These are phyloP conservation scores for Mollisia scopiformis DNA, from an alignment of 2,329 filamentous ascomycete genomes.

Conservation along the genomic window DNA sequence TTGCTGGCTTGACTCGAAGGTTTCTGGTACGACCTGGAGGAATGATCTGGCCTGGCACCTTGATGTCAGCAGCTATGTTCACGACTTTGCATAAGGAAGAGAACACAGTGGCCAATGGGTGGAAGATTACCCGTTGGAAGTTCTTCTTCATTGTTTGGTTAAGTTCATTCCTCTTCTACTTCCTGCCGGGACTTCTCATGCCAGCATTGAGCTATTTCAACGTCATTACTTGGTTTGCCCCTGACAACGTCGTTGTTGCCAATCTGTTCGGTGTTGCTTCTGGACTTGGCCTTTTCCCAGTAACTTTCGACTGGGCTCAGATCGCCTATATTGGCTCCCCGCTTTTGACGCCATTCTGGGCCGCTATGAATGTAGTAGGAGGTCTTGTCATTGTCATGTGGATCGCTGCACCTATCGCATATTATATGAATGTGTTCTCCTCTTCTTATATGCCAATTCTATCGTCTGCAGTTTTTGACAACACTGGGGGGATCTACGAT, in stretches of 20 bases:
- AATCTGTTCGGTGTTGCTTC: conserved; percentile 88
- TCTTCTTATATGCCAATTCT: conserved; percentile 87
- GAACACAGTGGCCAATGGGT: conserved; percentile 80
- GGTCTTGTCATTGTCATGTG: conserved; percentile 84
- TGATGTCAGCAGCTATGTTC: conserved; percentile 91
- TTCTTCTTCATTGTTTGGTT: conserved; percentile 80
- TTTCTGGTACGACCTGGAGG: conserved; percentile 84
- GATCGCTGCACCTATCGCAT: conserved; percentile 78
- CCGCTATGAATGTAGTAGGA: conserved; percentile 81
- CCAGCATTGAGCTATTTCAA: conserved; percentile 88
- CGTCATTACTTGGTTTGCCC: conserved; percentile 86
- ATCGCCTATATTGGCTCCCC: conserved; percentile 84
- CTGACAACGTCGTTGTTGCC: conserved; percentile 81
- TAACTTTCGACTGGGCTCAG: conserved; percentile 93
- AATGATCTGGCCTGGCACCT: conserved; percentile 90
- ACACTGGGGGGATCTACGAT: conserved; percentile 78
- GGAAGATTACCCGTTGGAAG: conserved; percentile 80
- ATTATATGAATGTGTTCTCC: conserved; percentile 79
- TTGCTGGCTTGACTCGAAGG: conserved; percentile 79
- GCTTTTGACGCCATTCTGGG: conserved; percentile 83
- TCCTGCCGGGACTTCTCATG: conserved; percentile 80
- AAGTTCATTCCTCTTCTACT: conserved; percentile 79
- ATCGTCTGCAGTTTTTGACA: conserved; percentile 84
- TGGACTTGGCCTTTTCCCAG: conserved; percentile 78
- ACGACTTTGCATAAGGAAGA: conserved; percentile 83